Evolutionary conservation across 441 rosid species (phyloP).

Genomic region (Erysimum cheiri): DNA sequence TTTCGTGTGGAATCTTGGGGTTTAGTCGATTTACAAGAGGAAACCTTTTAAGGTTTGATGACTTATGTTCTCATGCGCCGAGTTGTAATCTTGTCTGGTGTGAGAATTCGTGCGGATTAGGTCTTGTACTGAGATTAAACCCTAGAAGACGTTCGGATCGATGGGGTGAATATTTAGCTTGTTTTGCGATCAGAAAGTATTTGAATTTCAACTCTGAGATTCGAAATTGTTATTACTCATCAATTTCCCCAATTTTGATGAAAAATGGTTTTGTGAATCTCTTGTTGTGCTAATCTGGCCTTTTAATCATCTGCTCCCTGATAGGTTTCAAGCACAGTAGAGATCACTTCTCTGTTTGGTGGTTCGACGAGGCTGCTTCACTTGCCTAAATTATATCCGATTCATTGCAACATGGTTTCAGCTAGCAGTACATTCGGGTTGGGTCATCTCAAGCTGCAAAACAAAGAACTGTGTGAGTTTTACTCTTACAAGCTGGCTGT

Average conservation of each 20-base stretch:
- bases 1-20: neutral
- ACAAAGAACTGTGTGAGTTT: conserved; percentile 53
- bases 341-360: conserved; percentile 41
- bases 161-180: neutral
- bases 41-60: neutral
- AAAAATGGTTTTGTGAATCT: neutral
- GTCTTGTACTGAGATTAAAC: conserved; percentile 17
- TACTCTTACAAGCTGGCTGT: conserved; percentile 23
- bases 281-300: neutral
- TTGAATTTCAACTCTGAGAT: conserved; percentile 2
- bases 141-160: neutral
- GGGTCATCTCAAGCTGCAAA: conserved; percentile 41
- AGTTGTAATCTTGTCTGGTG: conserved; percentile 1
- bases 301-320: conserved; percentile 29
- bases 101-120: conserved; percentile 7
- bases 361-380: conserved; percentile 43
- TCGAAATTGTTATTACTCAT: neutral
- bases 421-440: conserved; percentile 26
- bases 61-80: neutral
- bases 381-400: conserved; percentile 37
- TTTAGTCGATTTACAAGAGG: conserved; percentile 11
- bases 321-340: conserved; percentile 50
- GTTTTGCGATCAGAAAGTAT: neutral
- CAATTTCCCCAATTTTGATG: neutral
- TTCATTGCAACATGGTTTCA: conserved; percentile 41